Base-by-base conservation (phyloP, 1,139 yeast genomes). In the Debaryomyces subglobosus region DNA sequence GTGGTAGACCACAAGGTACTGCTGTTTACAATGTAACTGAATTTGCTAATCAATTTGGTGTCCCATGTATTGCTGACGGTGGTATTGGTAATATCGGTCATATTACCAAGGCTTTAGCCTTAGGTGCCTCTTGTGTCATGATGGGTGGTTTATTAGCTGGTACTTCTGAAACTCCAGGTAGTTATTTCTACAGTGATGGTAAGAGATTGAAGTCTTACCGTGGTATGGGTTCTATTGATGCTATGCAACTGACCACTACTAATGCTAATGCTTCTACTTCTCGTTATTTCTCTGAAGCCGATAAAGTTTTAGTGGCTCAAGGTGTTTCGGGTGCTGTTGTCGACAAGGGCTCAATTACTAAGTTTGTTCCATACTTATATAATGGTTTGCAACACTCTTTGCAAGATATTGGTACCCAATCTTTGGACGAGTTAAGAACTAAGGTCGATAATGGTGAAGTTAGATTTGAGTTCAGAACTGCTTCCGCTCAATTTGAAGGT, bases 131-230 rank as follows among this genome's bases (percentile, higher is more conserved):
- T 16, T 81, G 89, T 72, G 97, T 92, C 59, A 94, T 94, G 99
- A 95, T 94, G 99, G 99, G 99, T 68, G 96, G 98, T 75, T 86
- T 94, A 81, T 82, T 94, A 64, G 99, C 99, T 53, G 99, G 99
- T 77, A 94, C 99, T 53, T 74, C 95, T 53, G 99, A 94, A 79
- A 88, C 98, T 55, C 99, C 99, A 62, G 99, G 99, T 74, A 92
- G 89, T 62, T 94, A 92, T 78, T 94, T 89, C 77, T 94, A 85
- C 85, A 85, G 96, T 68, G 99, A 94, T 65, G 99, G 99, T 68
- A 87, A 95, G 80, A 88, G 99, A 76, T 84, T 95, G 71, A 94
- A 94, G 82, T 76, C 91, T 55, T 94, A 94, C 82, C 88, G 99
- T 79, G 99, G 99, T 78, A 94, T 94, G 99, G 99, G 99, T 60